phyloP scores from a whole-genome alignment of 2,329 filamentous ascomycete genomes.

The Pseudocercospora fijiensis region DNA sequence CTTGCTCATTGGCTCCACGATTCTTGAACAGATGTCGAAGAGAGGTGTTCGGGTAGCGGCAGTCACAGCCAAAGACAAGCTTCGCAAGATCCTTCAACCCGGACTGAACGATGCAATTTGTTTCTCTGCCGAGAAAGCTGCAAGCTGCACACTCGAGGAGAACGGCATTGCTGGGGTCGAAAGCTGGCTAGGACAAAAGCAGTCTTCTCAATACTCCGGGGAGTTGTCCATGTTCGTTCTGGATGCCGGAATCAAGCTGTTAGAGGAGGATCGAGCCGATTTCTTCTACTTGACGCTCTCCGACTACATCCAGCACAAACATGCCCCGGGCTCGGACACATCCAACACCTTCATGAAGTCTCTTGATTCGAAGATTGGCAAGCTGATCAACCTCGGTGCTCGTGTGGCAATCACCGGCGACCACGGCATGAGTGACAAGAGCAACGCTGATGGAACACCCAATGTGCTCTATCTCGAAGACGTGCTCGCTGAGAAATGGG shows the following conservation, averaged over 20 bases:
- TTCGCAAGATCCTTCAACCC: slow-evolving; percentile 45
- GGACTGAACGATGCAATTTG: slow-evolving; percentile 41
- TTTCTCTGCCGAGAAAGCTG: slow-evolving; percentile 43
- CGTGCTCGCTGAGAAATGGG: slow-evolving; percentile 38
- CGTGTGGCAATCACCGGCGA: slow-evolving; percentile 46
- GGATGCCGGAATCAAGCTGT: slow-evolving; percentile 46
- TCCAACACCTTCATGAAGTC: slow-evolving; percentile 42
- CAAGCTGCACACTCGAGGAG: slow-evolving; percentile 35
- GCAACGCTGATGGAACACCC: slow-evolving; percentile 37
- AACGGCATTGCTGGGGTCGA: slow-evolving; percentile 42
- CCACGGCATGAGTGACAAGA: slow-evolving; percentile 48
- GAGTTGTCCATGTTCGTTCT: slow-evolving; percentile 48
- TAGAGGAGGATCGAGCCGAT: slow-evolving; percentile 43
- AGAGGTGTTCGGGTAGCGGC: slow-evolving; percentile 45
- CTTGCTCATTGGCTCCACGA: slow-evolving; percentile 44
- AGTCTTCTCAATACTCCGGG: slow-evolving; percentile 46
- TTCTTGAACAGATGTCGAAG: slow-evolving; percentile 44
- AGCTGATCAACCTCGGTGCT: slow-evolving; percentile 39
- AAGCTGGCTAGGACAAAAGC: slow-evolving; percentile 40
- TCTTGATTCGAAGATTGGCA: slow-evolving; percentile 40
- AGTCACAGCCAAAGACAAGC: slow-evolving; percentile 49
- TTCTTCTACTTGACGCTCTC: slow-evolving; percentile 48
- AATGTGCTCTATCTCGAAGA: slow-evolving; percentile 46
- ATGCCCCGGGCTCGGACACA: slow-evolving; percentile 41
- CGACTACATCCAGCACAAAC: slow-evolving; percentile 49